Percentiles rank a stretch among this genome's conserved stretches.
These are phyloP conservation scores for Diaporthe helianthi DNA, from an alignment of 2,329 filamentous ascomycete species.

Conservation along the genomic window DNA sequence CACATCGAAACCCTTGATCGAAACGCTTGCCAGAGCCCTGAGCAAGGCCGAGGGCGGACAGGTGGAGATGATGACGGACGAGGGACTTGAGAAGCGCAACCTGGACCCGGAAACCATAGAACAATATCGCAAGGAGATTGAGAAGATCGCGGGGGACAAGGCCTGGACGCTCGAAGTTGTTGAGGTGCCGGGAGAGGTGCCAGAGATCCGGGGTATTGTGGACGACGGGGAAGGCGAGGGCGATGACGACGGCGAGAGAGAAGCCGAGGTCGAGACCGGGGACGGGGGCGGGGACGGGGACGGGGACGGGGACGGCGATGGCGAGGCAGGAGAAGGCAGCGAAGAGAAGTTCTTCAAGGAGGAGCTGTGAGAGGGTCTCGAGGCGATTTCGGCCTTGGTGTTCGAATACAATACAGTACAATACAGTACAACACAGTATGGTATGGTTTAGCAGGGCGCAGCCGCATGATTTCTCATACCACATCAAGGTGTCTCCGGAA, in stretches of 20 bases:
- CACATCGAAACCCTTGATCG: conserved; percentile 43
- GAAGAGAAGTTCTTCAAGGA: conserved; percentile 62
- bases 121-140: conserved; percentile 70
- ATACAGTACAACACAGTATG: not conserved
- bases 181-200: conserved; percentile 65
- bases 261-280: conserved; percentile 36
- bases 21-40: conserved; percentile 54
- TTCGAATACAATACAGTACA: not conserved
- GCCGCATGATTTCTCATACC: conserved; percentile 12
- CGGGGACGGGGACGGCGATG: conserved; percentile 40
- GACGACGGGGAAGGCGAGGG: conserved; percentile 61
- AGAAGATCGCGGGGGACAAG: conserved; percentile 72
- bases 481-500: not conserved
- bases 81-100: conserved; percentile 72
- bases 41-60: conserved; percentile 66
- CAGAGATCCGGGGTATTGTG: conserved; percentile 75
- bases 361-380: conserved; percentile 50
- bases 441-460: not conserved
- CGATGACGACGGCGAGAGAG: conserved; percentile 39
- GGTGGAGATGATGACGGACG: conserved; percentile 65
- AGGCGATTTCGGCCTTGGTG: not conserved
- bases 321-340: conserved; percentile 47
- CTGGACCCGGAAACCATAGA: conserved; percentile 73
- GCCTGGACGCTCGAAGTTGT: conserved; percentile 85
- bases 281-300: conserved; percentile 56